phyloP scores from a whole-genome alignment of 768 basidiomycete genomes.

The Rhizopogon vulgaris region DNA sequence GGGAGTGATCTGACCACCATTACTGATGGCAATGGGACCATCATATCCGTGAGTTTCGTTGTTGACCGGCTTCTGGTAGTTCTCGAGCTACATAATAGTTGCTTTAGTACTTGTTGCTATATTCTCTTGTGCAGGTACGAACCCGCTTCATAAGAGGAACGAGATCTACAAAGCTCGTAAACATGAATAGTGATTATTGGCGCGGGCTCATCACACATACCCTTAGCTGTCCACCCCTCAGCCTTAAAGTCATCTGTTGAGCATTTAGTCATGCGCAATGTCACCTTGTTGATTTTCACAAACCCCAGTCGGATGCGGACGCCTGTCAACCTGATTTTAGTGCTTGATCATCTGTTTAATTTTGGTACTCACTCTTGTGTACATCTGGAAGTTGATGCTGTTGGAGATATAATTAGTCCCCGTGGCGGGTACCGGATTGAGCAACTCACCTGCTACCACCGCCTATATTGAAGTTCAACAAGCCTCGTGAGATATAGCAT shows the following conservation, averaged over 20 bases:
- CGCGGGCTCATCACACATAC: conserved; percentile 23
- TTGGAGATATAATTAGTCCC: conserved; percentile 3
- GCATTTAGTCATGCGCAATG: neutral
- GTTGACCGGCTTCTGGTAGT: conserved; percentile 69
- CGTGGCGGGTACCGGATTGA: neutral
- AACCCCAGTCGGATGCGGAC: conserved; percentile 68
- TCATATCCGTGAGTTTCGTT: conserved; percentile 65
- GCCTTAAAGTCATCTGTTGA: conserved; percentile 66
- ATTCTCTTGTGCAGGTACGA: conserved; percentile 6
- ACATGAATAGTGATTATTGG: neutral
- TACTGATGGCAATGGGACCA: conserved; percentile 69
- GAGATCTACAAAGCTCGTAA: conserved; percentile 38
- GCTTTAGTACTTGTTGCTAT: neutral
- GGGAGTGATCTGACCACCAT: conserved; percentile 57
- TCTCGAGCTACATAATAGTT: conserved; percentile 45
- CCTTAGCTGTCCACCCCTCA: conserved; percentile 61
- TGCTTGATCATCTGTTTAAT: neutral
- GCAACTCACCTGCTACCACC: conserved; percentile 47
- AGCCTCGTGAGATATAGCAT: neutral
- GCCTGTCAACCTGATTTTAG: conserved; percentile 31
- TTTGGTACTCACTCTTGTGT: conserved; percentile 44
- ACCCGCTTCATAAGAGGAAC: conserved; percentile 69
- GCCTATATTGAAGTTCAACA: conserved; percentile 22
- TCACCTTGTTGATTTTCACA: conserved; percentile 8
- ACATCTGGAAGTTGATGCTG: conserved; percentile 79